Evolutionary conservation across 352 stramenopile genomes (phyloP), one percentile per base, ranked within the genome.

Genomic region (Saprolegnia diclina): DNA sequence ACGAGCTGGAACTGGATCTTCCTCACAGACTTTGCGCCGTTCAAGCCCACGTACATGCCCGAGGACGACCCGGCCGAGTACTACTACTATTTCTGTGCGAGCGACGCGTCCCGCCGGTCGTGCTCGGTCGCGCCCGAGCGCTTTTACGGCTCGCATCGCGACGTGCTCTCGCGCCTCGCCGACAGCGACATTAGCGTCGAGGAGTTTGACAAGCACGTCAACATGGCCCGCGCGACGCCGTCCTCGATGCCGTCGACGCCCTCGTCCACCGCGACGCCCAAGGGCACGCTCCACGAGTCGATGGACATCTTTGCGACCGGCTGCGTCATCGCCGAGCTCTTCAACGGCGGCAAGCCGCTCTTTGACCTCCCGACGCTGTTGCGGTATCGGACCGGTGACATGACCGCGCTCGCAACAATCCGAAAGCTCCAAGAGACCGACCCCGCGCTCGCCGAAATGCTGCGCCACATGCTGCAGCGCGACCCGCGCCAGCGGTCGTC

Each of bases 281-380:
- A 91, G 71, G 83, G 86, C 10, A 83, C 72, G 56, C 77, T 94
- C 44, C 71, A 85, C 1, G 79, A 91, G 50, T 95, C 92, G 13
- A 99, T 99, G 95, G 97, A 99, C 79, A 94, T 99, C 55, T 99
- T 99, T 78, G 98, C 96, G 45, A 82, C 96, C 11, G 97, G 97
- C 11, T 99, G 97, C 78, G 92, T 99, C 4, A 97, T 99, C 45
- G 95, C 97, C 13, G 96, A 99, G 79, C 64, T 96, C 18, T 98
- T 98, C 72, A 77, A 98, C 18, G 97, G 96, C 71, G 97, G 96
- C 21, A 97, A 98, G 64, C 87, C 90, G 40, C 83, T 98, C 16
- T 90, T 99, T 53, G 96, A 99, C 76, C 77, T 99, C 4, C 88
- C 91, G 22, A 88, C 83, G n/a, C 70, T 98, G 16, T 74, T 98